Conservation (phyloP, 2,329 filamentous ascomycete genomes). For the Hortaea sp. region DNA sequence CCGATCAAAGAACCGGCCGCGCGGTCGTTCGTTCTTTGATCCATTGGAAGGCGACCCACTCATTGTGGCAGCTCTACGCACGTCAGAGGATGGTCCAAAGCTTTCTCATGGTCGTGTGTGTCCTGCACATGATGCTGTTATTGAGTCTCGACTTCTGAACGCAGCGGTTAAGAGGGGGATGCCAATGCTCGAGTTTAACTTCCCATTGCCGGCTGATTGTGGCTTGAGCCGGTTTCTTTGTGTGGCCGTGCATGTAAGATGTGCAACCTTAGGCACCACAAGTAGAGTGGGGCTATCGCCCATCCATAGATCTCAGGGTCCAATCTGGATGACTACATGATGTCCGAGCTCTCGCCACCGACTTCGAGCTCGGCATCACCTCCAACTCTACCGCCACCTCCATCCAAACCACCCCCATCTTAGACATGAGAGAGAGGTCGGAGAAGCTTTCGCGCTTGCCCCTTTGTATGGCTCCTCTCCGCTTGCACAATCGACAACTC, state of each 20-base stretch:
- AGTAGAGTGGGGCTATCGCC: too few species aligned
- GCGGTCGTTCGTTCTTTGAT: neutral
- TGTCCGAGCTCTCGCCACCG: neutral
- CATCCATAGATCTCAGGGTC: too few species aligned
- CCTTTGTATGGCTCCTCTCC: neutral
- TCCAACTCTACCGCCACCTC: neutral
- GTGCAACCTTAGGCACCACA: too few species aligned
- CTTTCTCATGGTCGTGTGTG: too few species aligned
- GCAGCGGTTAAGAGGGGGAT: too few species aligned
- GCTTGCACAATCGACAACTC: neutral
- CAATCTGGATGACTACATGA: neutral
- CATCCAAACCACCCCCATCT: neutral
- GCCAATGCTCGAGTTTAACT: too few species aligned
- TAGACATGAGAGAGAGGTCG: neutral
- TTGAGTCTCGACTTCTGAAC: too few species aligned
- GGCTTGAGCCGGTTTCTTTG: too few species aligned
- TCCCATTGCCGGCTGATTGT: too few species aligned
- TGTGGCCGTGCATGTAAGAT: too few species aligned
- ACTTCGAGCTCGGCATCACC: neutral
- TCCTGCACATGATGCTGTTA: too few species aligned
- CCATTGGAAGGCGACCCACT: neutral
- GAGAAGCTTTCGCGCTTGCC: neutral
- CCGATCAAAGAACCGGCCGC: conserved; percentile 6
- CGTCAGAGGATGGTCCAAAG: too few species aligned
- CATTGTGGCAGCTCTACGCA: neutral